Base-by-base conservation (phyloP, 176 grass and related monocot genomes). In the Hyparrhenia diplandra region DNA sequence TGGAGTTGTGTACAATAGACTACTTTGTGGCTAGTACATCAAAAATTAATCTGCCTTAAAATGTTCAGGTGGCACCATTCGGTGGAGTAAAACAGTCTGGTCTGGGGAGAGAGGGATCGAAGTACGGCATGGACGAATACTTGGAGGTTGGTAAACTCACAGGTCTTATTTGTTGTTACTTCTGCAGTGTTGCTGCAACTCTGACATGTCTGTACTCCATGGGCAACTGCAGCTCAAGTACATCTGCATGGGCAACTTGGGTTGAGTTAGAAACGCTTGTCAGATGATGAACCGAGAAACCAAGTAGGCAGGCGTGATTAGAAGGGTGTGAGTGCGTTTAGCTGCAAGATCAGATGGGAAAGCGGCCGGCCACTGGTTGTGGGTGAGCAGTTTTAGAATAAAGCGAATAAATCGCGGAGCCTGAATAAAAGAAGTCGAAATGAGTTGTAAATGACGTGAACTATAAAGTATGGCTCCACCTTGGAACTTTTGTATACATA, bases 41-140 rank as follows among this genome's bases (percentile, higher is more conserved):
- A n/a, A 47, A 54, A 45, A n/a, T 2, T 74, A 12, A 40, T 69
- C 59, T 73, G 4, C 0, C 40, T 12, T 86, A 2, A 49, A 6
- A 41, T 77, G 66, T 77, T 23, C 67, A 95, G 96, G 92, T 98
- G 39, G 96, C 92, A 13, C 92, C 96, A 46, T 99, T 99, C 77
- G 96, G 96, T 7, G 92, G 92, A 47, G 85, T 91, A 80, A 99
- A 99, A 57, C 92, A 99, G 43, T 99, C 96, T 13, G 96, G 96
- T 64, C 86, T 99, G 59, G 96, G 96, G 43, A 79, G 92, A 77
- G 96, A 99, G 72, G 96, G 96, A 14, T 99, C 96, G 32, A 99
- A 95, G 86, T 99, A 99, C 10, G 96, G 96, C 32, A 51, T 91
- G 17, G 92, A 99, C 14, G 96, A 99, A 39, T 99, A 85, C 69